These are phyloP conservation scores for Calocera cornea DNA, from an alignment of 768 basidiomycete species.

Conservation along the genomic window DNA sequence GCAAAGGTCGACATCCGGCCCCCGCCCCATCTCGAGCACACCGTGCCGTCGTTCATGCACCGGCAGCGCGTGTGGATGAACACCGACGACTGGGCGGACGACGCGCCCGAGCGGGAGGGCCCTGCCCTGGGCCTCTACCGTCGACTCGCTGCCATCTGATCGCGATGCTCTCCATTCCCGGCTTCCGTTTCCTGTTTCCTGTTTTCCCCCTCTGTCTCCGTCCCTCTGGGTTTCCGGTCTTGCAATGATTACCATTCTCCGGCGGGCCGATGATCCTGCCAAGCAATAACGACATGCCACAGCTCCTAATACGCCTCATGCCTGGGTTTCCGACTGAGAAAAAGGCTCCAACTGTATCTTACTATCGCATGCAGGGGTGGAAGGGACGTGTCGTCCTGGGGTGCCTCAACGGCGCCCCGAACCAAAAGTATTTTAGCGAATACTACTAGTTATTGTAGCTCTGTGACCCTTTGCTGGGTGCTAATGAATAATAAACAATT, in stretches of 20 bases:
- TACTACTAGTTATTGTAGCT: no score
- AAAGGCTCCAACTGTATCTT: neutral
- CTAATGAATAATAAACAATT: no score
- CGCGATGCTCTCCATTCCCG: no score
- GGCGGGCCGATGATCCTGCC: neutral
- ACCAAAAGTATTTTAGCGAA: neutral
- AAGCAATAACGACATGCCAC: neutral
- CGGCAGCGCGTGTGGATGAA: slow-evolving; percentile 2
- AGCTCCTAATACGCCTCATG: neutral
- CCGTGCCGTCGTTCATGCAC: neutral
- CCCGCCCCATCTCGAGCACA: neutral
- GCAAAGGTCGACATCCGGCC: neutral
- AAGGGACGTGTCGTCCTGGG: neutral
- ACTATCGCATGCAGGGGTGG: neutral
- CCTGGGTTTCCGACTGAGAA: neutral
- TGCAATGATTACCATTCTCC: neutral
- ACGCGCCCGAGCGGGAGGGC: slow-evolving; percentile 3
- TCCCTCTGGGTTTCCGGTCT: neutral
- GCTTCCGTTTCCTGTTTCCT: neutral
- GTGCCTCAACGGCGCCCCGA: neutral
- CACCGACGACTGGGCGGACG: slow-evolving; percentile 3
- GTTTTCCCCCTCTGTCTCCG: neutral
- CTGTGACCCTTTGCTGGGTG: no score
- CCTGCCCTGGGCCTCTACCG: neutral
- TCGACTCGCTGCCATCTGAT: neutral